Evolutionary conservation across 371 early-diverging fungal species (phyloP), one percentile per base, ranked within the genome.

Genomic region (Conidiobolus incongruus): DNA sequence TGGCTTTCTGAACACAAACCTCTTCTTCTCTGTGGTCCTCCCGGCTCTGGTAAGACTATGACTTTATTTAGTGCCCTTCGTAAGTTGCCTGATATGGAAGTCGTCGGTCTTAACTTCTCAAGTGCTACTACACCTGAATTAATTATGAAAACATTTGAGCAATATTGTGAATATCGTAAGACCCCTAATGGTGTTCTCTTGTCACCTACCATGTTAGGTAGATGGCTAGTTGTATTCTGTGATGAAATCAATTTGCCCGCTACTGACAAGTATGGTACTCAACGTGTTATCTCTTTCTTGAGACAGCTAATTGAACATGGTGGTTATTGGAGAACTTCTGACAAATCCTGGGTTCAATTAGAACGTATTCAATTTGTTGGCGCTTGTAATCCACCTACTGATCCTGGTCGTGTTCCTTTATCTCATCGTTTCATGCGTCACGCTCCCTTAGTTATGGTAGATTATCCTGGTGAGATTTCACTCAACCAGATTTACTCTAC

Each of bases 1-100:
- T 91, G 89, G 90, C 65, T 98, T 37, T 75, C 86, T 1, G 95
- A 92, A 52, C 94, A 88, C 58, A 81, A 78, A 52, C 93, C 96
- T 11, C 56, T 96, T 33, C 70, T 98, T 35, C 68, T 98, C 16
- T 95, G 97, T 58, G 98, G 98, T 47, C 97, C 97, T 43, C 97
- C 98, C 15, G 98, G 98, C 44, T 89, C 90, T 11, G 97, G 97
- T 59, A 96, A 98, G 66, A 96, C 95, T 24, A 96, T 95, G 98
- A 94, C 96, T 1, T 60, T 98, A 42, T 85, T 95, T 56, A 76
- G 90, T 49, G 91, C 93, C 1, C 69, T 98, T 36, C 83, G 97
- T 33, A 89, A 85, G 49, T 61, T 93, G 43, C 81, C 92, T 10
- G 89, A 92, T 45, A 77, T 92, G 72, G 92, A 95, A 52, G 92